phyloP scores from a whole-genome alignment of 768 basidiomycete species.

The Pleurotus pulmonarius region DNA sequence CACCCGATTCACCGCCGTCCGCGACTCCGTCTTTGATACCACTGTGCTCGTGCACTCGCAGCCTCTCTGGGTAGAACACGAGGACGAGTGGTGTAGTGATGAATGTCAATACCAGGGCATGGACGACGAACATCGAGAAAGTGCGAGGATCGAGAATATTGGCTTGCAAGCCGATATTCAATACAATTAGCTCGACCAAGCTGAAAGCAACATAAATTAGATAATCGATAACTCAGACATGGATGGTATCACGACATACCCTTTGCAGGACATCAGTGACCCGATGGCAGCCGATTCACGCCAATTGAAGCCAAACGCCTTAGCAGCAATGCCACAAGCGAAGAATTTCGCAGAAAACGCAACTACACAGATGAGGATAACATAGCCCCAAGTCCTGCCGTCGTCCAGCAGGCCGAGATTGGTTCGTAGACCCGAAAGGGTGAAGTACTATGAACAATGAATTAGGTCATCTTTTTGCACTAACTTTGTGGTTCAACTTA shows the following conservation, averaged over 20 bases:
- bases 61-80: constrained; percentile 66
- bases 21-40: constrained; percentile 14
- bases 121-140: constrained; percentile 89
- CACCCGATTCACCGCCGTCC: constrained; percentile 18
- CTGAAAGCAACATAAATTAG: constrained; percentile 23
- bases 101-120: constrained; percentile 73
- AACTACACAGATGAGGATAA: constrained; percentile 65
- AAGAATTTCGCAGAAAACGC: constrained; percentile 81
- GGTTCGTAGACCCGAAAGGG: constrained; percentile 74
- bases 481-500: constrained; percentile 31
- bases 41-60: constrained; percentile 37
- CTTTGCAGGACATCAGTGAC: constrained; percentile 87
- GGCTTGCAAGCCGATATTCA: constrained; percentile 81
- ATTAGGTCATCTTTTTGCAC: constrained; percentile 6
- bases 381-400: constrained; percentile 81
- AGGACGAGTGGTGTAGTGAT: constrained; percentile 83
- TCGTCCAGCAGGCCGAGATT: constrained; percentile 74
- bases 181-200: constrained; percentile 84
- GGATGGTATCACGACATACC: constrained; percentile 39
- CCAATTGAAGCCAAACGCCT: constrained; percentile 56
- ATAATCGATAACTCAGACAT: not conserved
- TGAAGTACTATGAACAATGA: constrained; percentile 59
- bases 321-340: constrained; percentile 61
- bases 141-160: constrained; percentile 58
- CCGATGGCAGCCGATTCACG: constrained; percentile 86